Base-by-base conservation (phyloP, 2,329 filamentous ascomycete genomes). In the Pseudogymnoascus sp. region DNA sequence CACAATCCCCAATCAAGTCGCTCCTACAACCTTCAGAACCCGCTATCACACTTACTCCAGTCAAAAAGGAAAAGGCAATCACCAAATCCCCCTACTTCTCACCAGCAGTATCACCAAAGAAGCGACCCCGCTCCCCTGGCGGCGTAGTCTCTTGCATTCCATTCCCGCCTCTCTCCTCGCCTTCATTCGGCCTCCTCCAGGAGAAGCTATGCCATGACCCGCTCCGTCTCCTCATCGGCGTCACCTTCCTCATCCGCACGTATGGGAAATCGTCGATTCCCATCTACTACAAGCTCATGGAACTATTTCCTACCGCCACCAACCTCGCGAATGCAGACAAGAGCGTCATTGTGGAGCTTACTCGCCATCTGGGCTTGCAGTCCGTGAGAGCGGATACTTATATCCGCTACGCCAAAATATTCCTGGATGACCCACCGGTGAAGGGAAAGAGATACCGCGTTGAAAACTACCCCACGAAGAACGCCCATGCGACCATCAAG, bases 231-330 rank as follows among this genome's bases (percentile, higher is more conserved):
- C 82, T 96, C 1, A 80, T 96, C 31, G 91, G 89, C 11, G 87
- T 92, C 4, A 91, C 90, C 0, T 92, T 96, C 69, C 84, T 96
- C 31, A 93, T 93, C 73, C 86, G 89, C 64, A 96, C 92, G 0
- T 80, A 84, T 2, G 92, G 90, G 10, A 82, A 79, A 56, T 80
- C 84, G 8, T 90, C 92, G 3, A 86, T 94, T 28, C 92, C 92
- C 0, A 80, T 89, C 0, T 88, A 96, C 67, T 87, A 86, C 72
- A 72, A 79, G 12, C 78, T 96, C 11, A 87, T 90, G 69, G 76
- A 80, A 11, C 77, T 76, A 2, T 96, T 90, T 65, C 88, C 90
- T 0, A 88, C 86, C 0, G 82, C 89, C 0, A 72, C 78, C 31
- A 78, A 80, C 0, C 80, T 97, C 8, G 84, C 84, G 0, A 75